Evolutionary conservation across 192 early-diverging fungal genomes (phyloP).

Genomic region (Linderina pennispora): DNA sequence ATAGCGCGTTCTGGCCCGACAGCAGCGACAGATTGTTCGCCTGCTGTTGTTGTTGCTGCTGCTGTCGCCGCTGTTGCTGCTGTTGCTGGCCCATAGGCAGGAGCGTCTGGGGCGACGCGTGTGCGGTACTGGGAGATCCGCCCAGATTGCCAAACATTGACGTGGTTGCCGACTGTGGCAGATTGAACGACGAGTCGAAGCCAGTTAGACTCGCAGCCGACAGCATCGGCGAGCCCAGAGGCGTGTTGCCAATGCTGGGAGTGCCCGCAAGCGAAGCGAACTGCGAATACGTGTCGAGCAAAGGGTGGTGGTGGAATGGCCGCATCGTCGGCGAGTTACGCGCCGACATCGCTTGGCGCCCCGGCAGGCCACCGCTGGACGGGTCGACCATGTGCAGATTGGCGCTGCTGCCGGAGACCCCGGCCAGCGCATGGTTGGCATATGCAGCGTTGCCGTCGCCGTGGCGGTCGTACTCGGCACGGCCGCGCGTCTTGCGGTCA

Average conservation of each 20-base stretch:
- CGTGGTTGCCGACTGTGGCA: constrained; percentile 16
- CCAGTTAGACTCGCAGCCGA: constrained; percentile 34
- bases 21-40: neutral
- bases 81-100: neutral
- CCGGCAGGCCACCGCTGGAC: constrained; percentile 4
- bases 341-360: constrained; percentile 36
- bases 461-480: constrained; percentile 49
- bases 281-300: constrained; percentile 46
- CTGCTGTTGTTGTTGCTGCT: neutral
- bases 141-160: constrained; percentile 4
- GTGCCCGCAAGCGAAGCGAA: constrained; percentile 43
- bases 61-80: neutral
- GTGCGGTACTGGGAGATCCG: neutral
- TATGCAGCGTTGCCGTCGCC: constrained; percentile 34
- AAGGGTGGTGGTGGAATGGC: constrained; percentile 18
- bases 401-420: constrained; percentile 2
- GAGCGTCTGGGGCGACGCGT: neutral
- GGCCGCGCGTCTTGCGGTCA: constrained; percentile 42
- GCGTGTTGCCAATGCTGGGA: constrained; percentile 40
- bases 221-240: constrained; percentile 38
- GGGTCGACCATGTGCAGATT: constrained; percentile 1
- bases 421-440: constrained; percentile 37
- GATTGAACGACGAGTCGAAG: constrained; percentile 40
- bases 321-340: constrained; percentile 42
- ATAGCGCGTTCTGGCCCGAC: neutral